Base-by-base conservation (phyloP, 208 protist species). In the Acanthamoeba rhysodes region DNA sequence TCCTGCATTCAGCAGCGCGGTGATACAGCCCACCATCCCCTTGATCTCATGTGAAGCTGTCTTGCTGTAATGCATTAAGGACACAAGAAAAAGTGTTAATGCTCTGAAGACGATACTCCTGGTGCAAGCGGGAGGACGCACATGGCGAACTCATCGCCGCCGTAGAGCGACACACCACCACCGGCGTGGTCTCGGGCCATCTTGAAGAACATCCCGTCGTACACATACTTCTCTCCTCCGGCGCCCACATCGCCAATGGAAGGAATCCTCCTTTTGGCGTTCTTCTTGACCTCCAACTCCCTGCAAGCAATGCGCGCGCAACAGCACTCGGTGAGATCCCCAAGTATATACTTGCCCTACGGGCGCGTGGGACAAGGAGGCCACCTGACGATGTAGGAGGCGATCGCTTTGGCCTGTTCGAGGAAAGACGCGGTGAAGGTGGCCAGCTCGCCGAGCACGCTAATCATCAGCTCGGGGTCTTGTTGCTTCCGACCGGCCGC, bases 121-220 rank as follows among this genome's bases (percentile, higher is more conserved):
- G 12, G 57, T 62, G 0, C 9, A 20, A 22, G 16, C n/a, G 24
- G 29, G 34, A 9, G 29, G 37, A 37, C 37, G 70, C 41, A 80
- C 70, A 50, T 32, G 29, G 70, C 70, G 22, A 80, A 80, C 29
- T 80, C 70, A 29, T 80, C 70, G 37, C 70, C 70, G 12, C 70
- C 70, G 32, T 80, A 80, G 32, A 80, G 70, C 7, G 70, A 80
- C 16, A 37, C 34, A 37, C 29, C 37, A n/a, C n/a, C n/a, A 29
- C 3, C 14, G 18, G 37, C 32, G 10, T 29, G 14, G 70, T 80
- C 70, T 32, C 70, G 7, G 29, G 70, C 70, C 70, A 80, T 50
- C 70, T 80, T 80, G 70, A 80, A 80, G 70, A 80, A 80, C 29
- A 80, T 32, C 12, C 37, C 37, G 37, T 80, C 70, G 37, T 80